A percentile compares a stretch with the other conserved stretches of the same genome.
Evolutionary conservation across 106 monocot genomes (phyloP).

Genomic region (Dendrobium nobile): DNA sequence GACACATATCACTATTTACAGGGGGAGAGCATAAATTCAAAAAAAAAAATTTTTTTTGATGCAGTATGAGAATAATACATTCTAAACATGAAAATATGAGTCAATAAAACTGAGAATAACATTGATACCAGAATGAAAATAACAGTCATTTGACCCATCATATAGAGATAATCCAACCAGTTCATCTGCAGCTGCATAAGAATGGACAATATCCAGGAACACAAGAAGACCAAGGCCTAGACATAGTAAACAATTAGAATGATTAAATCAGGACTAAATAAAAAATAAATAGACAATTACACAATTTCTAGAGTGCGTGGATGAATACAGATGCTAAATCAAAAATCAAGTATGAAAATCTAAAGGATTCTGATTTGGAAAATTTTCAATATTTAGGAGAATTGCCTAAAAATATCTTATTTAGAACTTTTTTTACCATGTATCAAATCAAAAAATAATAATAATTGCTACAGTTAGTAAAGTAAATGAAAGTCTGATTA

Average conservation of each 20-base stretch:
- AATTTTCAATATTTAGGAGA: not conserved
- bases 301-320: not conserved
- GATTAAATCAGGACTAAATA: not conserved
- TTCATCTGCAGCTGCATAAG: conserved; percentile 95
- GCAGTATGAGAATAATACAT: not conserved
- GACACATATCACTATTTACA: not conserved
- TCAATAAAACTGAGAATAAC: not conserved
- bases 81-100: not conserved
- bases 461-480: not conserved
- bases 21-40: not conserved
- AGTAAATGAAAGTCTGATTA: too few species aligned
- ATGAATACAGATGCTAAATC: not conserved
- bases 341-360: not conserved
- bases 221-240: conserved; percentile 82
- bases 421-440: not conserved
- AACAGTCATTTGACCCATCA: conserved; percentile 95
- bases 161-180: conserved; percentile 80
- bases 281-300: not conserved
- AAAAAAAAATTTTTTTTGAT: not conserved
- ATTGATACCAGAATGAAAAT: conserved; percentile 60
- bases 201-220: conserved; percentile 88
- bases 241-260: not conserved
- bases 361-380: not conserved
- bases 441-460: not conserved
- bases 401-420: not conserved